Conservation (phyloP, 129 eudicot genomes). For the Erigeron canadensis region DNA sequence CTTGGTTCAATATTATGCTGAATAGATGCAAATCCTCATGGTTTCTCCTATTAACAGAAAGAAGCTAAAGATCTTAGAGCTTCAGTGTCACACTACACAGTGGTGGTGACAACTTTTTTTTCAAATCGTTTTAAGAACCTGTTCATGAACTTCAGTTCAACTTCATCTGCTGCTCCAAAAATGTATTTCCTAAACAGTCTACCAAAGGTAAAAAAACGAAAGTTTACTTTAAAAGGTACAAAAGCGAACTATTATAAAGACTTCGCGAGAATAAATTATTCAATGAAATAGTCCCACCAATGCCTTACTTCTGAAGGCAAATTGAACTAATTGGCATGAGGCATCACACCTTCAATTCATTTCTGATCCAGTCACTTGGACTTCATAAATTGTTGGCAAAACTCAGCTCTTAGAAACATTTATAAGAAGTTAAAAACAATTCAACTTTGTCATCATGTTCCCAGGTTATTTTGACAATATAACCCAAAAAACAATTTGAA, state of each 20-base stretch:
- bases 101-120: neutral
- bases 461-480: neutral
- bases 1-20: constrained; percentile 80
- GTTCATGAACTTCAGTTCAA: constrained; percentile 89
- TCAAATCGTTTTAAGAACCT: constrained; percentile 43
- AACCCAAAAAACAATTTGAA: neutral
- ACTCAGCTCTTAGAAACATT: neutral
- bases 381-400: neutral
- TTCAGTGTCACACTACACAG: neutral
- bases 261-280: neutral
- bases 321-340: neutral
- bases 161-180: constrained; percentile 98
- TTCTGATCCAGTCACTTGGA: neutral
- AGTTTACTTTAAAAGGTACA: neutral
- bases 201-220: neutral
- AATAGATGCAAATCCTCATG: constrained; percentile 83
- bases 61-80: constrained; percentile 5
- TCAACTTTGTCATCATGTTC: neutral
- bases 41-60: constrained; percentile 61
- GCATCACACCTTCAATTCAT: neutral
- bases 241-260: constrained; percentile 8
- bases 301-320: neutral
- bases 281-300: neutral
- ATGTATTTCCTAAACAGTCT: constrained; percentile 85
- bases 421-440: neutral